These are phyloP conservation scores for Ascoidea asiatica DNA, from an alignment of 805 yeast genomes.

Conservation along the genomic window DNA sequence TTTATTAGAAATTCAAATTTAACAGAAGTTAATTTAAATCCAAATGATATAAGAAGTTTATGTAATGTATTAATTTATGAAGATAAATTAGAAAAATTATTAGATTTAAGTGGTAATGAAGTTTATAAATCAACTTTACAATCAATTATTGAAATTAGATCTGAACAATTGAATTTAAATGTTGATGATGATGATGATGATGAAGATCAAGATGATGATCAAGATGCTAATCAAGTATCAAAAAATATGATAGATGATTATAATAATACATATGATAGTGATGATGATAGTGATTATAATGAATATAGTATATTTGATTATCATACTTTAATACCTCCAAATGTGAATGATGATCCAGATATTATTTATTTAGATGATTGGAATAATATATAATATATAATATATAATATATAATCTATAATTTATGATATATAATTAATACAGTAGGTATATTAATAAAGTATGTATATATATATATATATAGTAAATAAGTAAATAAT, in stretches of 20 bases:
- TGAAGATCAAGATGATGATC: constrained; percentile 12
- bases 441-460: too few relatives aligned
- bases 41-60: constrained; percentile 61
- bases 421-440: too few relatives aligned
- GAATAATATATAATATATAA: constrained; percentile 15
- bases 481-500: too few relatives aligned
- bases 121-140: constrained; percentile 77
- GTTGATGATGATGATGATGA: constrained; percentile 26
- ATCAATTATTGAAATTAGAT: too few relatives aligned
- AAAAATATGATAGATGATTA: constrained; percentile 9
- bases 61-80: constrained; percentile 85
- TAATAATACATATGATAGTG: constrained; percentile 5
- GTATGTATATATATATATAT: too few relatives aligned
- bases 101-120: constrained; percentile 23
- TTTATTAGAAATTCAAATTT: constrained; percentile 64
- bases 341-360: constrained; percentile 23
- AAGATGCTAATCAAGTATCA: background rate
- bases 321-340: constrained; percentile 25
- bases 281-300: constrained; percentile 7
- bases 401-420: too few relatives aligned
- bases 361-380: constrained; percentile 36
- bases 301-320: constrained; percentile 21
- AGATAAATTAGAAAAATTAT: constrained; percentile 61
- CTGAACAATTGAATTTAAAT: too few relatives aligned
- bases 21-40: constrained; percentile 67